Base-by-base conservation (phyloP, 805 yeast genomes). In the Schwanniomyces sp. region DNA sequence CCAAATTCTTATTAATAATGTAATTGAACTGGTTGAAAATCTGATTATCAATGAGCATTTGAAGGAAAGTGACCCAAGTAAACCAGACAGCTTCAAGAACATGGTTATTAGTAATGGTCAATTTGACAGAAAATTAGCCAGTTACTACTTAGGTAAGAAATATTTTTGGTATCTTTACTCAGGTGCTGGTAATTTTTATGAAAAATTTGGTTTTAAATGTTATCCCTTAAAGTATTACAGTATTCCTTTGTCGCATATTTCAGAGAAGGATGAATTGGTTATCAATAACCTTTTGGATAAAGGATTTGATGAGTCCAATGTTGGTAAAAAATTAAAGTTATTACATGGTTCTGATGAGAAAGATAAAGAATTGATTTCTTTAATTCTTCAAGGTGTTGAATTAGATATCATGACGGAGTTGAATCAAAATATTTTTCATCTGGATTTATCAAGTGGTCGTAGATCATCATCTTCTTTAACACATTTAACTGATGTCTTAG, bases 141-240 rank as follows among this genome's bases (percentile, higher is more conserved):
- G 58, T 43, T 63, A 71, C 45, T 64, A 69, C 46, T 56, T 71
- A 51, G 50, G 67, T 34, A 67, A 68, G 44, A 52, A 68, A 46
- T 72, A 68, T 52, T 62, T 69, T 42, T 72, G 76, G 76, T 56
- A 53, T 36, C 72, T 89, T 44, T 88, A 88, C 74, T 85, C 92
- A 51, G 94, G 85, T 42, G 81, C 87, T 17, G 92, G 87, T 12
- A 76, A 74, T 28, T 88, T 77, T 54, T 90, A 90, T 62, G 67
- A 73, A 32, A 69, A 73, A 52, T 80, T 85, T 52, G 96, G 91
- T 0, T 86, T 79, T 58, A 67, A 69, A 43, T 47, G 56, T 1
- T 67, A 56, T 48, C 74, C 75, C 0, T 27, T 67, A 10, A 71
- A 69, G 39, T 64, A 70, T 41, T 71, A 64, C 51, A 52, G 55